These are phyloP conservation scores for Paecilomyces variotii DNA, from an alignment of 2,329 filamentous ascomycete species.

Conservation along the genomic window DNA sequence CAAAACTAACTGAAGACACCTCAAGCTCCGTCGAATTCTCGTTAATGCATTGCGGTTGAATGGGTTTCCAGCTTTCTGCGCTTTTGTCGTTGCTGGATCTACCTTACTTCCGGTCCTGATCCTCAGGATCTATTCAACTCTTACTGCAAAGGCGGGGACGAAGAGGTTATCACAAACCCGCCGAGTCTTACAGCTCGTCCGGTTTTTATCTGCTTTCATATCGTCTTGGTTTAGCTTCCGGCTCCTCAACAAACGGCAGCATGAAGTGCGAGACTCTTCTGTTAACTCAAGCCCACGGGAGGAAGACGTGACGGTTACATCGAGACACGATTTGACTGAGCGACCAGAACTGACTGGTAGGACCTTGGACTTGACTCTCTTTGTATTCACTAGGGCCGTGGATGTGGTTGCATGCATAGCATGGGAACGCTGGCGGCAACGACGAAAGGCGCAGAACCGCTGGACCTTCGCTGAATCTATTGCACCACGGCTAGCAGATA, in stretches of 20 bases:
- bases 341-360: conserved; percentile 52
- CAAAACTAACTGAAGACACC: conserved; percentile 12
- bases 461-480: conserved; percentile 33
- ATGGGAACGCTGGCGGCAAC: conserved; percentile 47
- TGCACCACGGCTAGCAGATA: conserved; percentile 48
- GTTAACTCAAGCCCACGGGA: conserved; percentile 4
- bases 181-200: conserved; percentile 17
- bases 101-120: conserved; percentile 35
- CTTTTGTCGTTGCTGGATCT: conserved; percentile 44
- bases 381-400: conserved; percentile 62
- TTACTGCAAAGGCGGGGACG: conserved; percentile 12
- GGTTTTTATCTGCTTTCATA: conserved; percentile 39
- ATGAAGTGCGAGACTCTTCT: conserved; percentile 9
- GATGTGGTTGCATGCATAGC: conserved; percentile 61
- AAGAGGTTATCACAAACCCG: conserved; percentile 11
- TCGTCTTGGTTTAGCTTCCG: conserved; percentile 44
- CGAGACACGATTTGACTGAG: conserved; percentile 8
- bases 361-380: conserved; percentile 76
- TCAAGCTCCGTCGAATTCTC: conserved; percentile 32
- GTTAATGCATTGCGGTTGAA: conserved; percentile 34
- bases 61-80: conserved; percentile 47
- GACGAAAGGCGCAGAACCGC: conserved; percentile 20
- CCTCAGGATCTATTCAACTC: conserved; percentile 16
- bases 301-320: conserved; percentile 1
- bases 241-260: conserved; percentile 37